Conservation (phyloP, 371 early-diverging fungal species). For the Mucor racemosus region DNA sequence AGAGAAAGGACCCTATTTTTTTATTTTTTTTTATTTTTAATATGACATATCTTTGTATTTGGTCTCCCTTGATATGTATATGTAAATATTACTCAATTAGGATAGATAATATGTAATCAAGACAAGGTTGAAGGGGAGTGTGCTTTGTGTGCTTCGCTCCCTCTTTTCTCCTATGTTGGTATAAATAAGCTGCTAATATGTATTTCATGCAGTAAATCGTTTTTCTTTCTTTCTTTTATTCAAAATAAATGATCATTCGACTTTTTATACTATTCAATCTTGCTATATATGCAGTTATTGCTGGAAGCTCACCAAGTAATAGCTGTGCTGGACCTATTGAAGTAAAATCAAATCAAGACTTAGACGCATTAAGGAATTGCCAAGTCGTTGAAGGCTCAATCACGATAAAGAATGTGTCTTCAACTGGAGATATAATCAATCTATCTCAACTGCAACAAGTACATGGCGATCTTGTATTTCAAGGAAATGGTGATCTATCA, state of each 20-base stretch:
- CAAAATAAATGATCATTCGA: background rate
- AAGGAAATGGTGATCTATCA: conserved; percentile 30
- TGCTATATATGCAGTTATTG: background rate
- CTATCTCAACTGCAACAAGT: conserved; percentile 27
- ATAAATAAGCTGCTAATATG: background rate
- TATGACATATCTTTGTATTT: background rate
- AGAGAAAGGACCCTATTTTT: background rate
- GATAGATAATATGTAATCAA: no score
- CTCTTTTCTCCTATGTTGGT: background rate
- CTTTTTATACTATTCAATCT: background rate
- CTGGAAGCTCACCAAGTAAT: background rate
- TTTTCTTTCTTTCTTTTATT: background rate
- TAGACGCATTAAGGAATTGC: conserved; percentile 45
- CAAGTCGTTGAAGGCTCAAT: conserved; percentile 45
- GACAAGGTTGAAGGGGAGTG: background rate
- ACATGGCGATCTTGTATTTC: conserved; percentile 37
- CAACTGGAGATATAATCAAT: conserved; percentile 10
- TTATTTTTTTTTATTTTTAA: background rate
- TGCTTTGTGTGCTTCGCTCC: background rate
- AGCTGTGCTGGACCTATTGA: conserved; percentile 28
- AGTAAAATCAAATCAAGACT: conserved; percentile 38
- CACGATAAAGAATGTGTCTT: conserved; percentile 32
- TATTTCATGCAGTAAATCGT: background rate
- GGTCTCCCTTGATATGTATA: background rate
- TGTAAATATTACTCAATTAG: no score